A percentile compares a stretch with the other conserved stretches of the same genome.
Conservation (phyloP, 129 eudicot genomes). For the Smallanthus sonchifolius region DNA sequence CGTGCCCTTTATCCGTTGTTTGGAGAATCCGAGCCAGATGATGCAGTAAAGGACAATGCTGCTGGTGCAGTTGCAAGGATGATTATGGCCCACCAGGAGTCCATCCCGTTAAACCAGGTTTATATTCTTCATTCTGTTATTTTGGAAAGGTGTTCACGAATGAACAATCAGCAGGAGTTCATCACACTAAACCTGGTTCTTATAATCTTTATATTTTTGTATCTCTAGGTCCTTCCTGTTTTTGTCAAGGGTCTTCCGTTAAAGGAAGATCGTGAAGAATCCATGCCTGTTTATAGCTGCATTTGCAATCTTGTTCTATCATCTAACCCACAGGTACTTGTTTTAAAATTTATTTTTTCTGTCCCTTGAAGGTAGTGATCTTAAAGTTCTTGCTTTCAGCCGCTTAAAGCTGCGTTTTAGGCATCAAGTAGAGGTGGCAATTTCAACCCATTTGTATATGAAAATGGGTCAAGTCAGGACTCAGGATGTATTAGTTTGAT, state of each 20-base stretch:
- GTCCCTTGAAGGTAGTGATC: not conserved
- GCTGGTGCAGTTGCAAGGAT: conserved; percentile 99
- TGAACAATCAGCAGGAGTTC: not conserved
- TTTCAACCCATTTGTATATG: not conserved
- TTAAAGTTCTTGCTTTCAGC: conserved; percentile 13
- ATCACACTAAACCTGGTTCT: not conserved
- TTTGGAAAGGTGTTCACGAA: not conserved
- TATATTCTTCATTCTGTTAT: conserved; percentile 13
- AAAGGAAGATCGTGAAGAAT: conserved; percentile 93
- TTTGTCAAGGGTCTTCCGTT: conserved; percentile 84
- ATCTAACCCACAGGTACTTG: conserved; percentile 76
- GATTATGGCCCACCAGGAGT: conserved; percentile 85
- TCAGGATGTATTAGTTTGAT: not conserved
- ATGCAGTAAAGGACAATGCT: conserved; percentile 93
- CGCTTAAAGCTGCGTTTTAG: not conserved
- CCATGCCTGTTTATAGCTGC: conserved; percentile 85
- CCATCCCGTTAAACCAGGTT: conserved; percentile 87
- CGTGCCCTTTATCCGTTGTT: conserved; percentile 74
- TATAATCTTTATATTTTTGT: conserved; percentile 5
- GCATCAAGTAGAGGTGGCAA: not conserved
- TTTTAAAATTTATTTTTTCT: not conserved
- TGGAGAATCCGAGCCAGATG: conserved; percentile 93
- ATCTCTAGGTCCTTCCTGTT: conserved; percentile 77
- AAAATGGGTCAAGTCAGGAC: not conserved
- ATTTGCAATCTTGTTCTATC: conserved; percentile 75